Conservation (phyloP, 441 rosid species). For the Metrosideros polymorpha region DNA sequence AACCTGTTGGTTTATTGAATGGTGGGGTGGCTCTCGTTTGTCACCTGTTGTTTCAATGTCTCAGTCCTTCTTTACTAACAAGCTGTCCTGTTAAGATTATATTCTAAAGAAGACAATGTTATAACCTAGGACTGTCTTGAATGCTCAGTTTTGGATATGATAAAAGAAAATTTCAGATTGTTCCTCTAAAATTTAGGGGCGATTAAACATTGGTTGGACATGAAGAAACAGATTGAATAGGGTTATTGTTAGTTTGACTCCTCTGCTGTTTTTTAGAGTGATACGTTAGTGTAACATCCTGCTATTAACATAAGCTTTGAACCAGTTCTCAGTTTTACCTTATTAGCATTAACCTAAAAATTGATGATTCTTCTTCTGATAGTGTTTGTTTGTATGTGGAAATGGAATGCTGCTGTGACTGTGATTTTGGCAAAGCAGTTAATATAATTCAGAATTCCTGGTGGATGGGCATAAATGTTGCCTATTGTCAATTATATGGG, state of each 20-base stretch:
- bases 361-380: background rate
- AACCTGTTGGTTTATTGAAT: background rate
- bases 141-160: background rate
- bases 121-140: background rate
- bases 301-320: background rate
- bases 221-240: background rate
- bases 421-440: background rate
- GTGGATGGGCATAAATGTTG: background rate
- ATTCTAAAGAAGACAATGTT: background rate
- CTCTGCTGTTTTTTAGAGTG: background rate
- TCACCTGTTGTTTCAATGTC: background rate
- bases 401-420: background rate
- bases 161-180: background rate
- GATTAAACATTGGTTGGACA: background rate
- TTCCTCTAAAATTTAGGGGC: background rate
- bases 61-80: background rate
- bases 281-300: background rate
- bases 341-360: background rate
- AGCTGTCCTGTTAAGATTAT: background rate
- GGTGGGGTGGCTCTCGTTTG: background rate
- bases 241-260: background rate
- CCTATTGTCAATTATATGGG: background rate
- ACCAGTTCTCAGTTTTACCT: background rate
- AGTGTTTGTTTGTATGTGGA: background rate
- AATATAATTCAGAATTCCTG: background rate